phyloP scores from a whole-genome alignment of 805 yeast species.

The Kluyveromyces wickerhamii region DNA sequence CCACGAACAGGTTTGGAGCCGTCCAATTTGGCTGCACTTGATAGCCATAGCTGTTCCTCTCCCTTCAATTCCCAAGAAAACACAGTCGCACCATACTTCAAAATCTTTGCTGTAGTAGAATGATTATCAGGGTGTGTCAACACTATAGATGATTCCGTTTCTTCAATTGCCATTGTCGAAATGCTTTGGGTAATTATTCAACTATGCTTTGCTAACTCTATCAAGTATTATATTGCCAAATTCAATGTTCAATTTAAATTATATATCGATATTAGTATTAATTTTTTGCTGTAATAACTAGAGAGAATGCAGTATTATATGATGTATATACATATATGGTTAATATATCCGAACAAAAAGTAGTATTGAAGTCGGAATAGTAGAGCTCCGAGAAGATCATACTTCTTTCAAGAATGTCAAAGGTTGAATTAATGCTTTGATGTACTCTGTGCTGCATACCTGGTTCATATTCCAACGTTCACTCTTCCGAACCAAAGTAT shows the following conservation, averaged over 20 bases:
- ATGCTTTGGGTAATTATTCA: not conserved
- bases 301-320: no score
- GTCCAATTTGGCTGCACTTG: conserved; percentile 72
- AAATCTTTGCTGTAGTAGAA: conserved; percentile 52
- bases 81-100: conserved; percentile 85
- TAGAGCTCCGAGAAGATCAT: no score
- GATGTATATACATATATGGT: no score
- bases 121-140: conserved; percentile 47
- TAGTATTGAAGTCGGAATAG: no score
- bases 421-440: conserved; percentile 9
- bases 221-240: no score
- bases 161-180: conserved; percentile 53
- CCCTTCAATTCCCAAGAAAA: conserved; percentile 71
- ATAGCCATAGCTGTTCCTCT: conserved; percentile 77
- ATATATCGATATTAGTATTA: no score
- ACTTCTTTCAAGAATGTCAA: conserved; percentile 9
- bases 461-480: conserved; percentile 24
- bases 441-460: conserved; percentile 18
- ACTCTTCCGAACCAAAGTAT: conserved; percentile 25
- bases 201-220: no score
- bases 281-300: no score
- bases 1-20: conserved; percentile 95
- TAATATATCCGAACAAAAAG: no score
- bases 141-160: conserved; percentile 53
- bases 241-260: no score